These are phyloP conservation scores for Leccinum incarnatum DNA, from an alignment of 768 basidiomycete species.

Conservation along the genomic window DNA sequence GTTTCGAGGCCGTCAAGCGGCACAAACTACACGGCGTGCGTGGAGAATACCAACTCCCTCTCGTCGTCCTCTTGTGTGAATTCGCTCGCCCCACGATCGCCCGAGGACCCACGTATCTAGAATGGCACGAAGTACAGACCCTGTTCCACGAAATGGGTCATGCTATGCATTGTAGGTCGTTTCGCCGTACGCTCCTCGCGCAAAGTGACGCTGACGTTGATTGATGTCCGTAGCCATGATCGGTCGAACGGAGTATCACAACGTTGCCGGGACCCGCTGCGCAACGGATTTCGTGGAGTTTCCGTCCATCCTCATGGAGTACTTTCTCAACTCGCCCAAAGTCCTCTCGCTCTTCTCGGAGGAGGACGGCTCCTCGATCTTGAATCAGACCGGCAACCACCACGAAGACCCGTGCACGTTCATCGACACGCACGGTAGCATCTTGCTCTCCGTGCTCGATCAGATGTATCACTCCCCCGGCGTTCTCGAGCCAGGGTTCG, in stretches of 20 bases:
- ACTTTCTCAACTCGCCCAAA: conserved; percentile 81
- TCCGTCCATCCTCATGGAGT: conserved; percentile 98
- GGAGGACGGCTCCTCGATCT: conserved; percentile 41
- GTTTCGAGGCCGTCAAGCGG: conserved; percentile 64
- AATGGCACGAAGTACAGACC: conserved; percentile 93
- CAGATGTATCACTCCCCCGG: conserved; percentile 84
- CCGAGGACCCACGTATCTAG: conserved; percentile 69
- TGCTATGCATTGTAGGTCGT: conserved; percentile 94
- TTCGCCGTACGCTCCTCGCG: conserved; percentile 2
- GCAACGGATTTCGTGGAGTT: conserved; percentile 98
- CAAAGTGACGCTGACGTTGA: conserved; percentile 2
- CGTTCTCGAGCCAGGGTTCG: conserved; percentile 54
- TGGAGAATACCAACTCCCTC: conserved; percentile 81
- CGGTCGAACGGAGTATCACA: conserved; percentile 95
- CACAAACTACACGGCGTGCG: conserved; percentile 57
- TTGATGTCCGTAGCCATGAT: conserved; percentile 76
- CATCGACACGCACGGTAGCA: conserved; percentile 90
- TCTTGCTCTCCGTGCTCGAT: conserved; percentile 84
- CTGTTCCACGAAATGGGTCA: conserved; percentile 99
- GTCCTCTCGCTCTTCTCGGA: conserved; percentile 77
- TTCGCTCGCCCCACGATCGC: conserved; percentile 63
- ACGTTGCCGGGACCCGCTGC: conserved; percentile 95
- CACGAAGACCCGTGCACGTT: conserved; percentile 74
- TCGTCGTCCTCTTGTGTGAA: conserved; percentile 90
- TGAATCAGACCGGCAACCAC: conserved; percentile 56